These are phyloP conservation scores for Sporothrix euskadiensis DNA, from an alignment of 2,329 filamentous ascomycete genomes.

Conservation along the genomic window DNA sequence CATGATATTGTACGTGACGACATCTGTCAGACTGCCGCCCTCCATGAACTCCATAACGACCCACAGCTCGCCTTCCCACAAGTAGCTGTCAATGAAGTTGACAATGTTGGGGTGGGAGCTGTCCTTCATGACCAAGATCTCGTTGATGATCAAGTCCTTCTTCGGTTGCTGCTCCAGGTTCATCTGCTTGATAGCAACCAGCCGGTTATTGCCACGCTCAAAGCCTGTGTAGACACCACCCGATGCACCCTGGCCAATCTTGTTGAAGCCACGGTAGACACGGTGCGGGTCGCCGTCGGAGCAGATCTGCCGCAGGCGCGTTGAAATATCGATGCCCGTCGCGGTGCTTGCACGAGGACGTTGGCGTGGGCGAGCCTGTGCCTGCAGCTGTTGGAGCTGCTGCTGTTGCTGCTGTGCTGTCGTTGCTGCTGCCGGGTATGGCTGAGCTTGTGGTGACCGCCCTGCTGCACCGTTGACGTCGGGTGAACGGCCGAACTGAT, in stretches of 20 bases:
- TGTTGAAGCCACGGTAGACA: slow-evolving; percentile 82
- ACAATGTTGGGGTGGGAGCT: slow-evolving; percentile 98
- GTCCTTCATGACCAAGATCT: slow-evolving; percentile 98
- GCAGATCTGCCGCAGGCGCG: slow-evolving; percentile 84
- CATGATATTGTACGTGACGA: slow-evolving; percentile 99
- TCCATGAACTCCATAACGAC: slow-evolving; percentile 99
- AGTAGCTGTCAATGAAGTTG: slow-evolving; percentile 97
- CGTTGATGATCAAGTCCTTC: slow-evolving; percentile 98
- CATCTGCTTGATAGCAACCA: slow-evolving; percentile 99
- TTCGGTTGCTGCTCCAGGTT: slow-evolving; percentile 97
- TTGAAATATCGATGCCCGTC: slow-evolving; percentile 72
- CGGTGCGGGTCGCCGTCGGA: slow-evolving; percentile 84
- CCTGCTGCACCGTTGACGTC: slow-evolving; percentile 46
- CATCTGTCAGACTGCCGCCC: slow-evolving; percentile 93
- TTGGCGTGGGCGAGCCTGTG: slow-evolving; percentile 66
- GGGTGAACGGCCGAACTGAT: slow-evolving; percentile 42
- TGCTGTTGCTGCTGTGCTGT: slow-evolving; percentile 33
- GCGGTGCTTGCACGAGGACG: slow-evolving; percentile 72
- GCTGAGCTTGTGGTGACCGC: slow-evolving; percentile 43
- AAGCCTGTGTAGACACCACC: slow-evolving; percentile 93
- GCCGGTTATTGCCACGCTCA: slow-evolving; percentile 76
- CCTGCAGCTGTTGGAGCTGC: slow-evolving; percentile 32
- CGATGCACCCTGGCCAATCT: slow-evolving; percentile 96
- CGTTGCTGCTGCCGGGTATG: slow-evolving; percentile 13
- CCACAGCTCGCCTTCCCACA: slow-evolving; percentile 89